Evolutionary conservation across 495 filamentous ascomycete genomes (phyloP).

Genomic region (Friedmanniomyces endolithicus): DNA sequence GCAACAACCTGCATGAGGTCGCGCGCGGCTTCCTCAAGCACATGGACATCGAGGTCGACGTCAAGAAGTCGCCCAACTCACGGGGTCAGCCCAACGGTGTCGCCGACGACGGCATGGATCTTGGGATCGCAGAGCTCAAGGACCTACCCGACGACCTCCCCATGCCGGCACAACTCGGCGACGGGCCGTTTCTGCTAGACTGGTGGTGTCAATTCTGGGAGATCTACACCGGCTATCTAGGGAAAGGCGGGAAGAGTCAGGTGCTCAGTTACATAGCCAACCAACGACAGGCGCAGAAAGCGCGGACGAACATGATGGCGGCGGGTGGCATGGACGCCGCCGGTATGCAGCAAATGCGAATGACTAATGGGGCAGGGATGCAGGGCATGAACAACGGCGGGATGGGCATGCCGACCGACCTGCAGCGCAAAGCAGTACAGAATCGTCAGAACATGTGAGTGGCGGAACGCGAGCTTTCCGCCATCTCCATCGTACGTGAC

Average conservation of each 20-base stretch:
- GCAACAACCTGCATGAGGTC: conserved; percentile 65
- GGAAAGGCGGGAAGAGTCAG: conserved; percentile 42
- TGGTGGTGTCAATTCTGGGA: conserved; percentile 98
- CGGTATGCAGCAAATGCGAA: conserved; percentile 56
- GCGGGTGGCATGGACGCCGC: conserved; percentile 41
- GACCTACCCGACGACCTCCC: conserved; percentile 74
- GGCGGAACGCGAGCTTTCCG: neutral
- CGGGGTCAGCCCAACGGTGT: conserved; percentile 49
- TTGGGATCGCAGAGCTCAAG: conserved; percentile 60
- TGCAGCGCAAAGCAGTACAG: conserved; percentile 10
- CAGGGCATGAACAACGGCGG: conserved; percentile 26
- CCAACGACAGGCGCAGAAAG: conserved; percentile 4
- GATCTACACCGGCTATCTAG: conserved; percentile 67
- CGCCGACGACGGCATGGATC: conserved; percentile 64
- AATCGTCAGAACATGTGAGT: conserved; percentile 64
- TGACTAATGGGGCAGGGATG: conserved; percentile 28
- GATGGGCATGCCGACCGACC: conserved; percentile 30
- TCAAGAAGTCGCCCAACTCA: conserved; percentile 23
- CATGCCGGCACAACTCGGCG: conserved; percentile 51
- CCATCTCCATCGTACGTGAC: neutral
- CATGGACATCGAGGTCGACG: conserved; percentile 21
- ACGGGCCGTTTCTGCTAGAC: conserved; percentile 74
- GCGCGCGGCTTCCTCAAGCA: conserved; percentile 63
- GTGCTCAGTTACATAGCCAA: conserved; percentile 68
- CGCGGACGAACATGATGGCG: conserved; percentile 12